These are phyloP conservation scores for Taiozyma onychis DNA, from an alignment of 1,139 yeast genomes.

Conservation along the genomic window DNA sequence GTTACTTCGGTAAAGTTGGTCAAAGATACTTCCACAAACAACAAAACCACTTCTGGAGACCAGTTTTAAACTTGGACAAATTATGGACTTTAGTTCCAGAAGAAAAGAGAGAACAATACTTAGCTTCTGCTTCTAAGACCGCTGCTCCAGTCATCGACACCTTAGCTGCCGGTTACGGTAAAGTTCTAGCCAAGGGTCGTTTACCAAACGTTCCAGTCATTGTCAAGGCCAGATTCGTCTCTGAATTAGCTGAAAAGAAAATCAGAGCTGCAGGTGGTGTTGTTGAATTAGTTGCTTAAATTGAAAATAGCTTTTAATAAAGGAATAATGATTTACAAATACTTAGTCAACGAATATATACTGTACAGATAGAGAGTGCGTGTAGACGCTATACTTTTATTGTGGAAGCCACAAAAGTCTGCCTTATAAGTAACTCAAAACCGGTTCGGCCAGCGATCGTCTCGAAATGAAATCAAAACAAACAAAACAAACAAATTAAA, in stretches of 20 bases:
- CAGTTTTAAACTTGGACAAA: constrained; percentile 97
- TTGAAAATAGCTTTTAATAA: constrained; percentile 1
- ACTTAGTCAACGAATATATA: background rate
- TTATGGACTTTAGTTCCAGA: constrained; percentile 96
- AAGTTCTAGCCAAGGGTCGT: constrained; percentile 99
- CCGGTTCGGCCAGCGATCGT: no score
- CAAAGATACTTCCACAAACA: constrained; percentile 99
- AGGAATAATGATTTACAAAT: background rate
- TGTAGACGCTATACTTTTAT: no score
- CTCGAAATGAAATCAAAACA: background rate
- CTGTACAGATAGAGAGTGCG: background rate
- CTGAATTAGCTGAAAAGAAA: constrained; percentile 99
- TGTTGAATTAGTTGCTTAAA: constrained; percentile 96
- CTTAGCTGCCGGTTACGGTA: constrained; percentile 99
- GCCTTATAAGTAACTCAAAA: no score
- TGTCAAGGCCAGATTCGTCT: constrained; percentile 98
- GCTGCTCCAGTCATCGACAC: constrained; percentile 99
- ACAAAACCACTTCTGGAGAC: constrained; percentile 95
- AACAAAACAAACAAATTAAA: background rate
- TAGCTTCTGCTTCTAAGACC: constrained; percentile 76
- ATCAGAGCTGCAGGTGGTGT: constrained; percentile 99
- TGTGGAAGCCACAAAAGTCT: no score
- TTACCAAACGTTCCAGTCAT: constrained; percentile 97
- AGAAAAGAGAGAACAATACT: constrained; percentile 93
- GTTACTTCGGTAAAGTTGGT: constrained; percentile 99